Percentiles rank a stretch among this genome's conserved stretches.
Conservation (phyloP, 129 eudicot species). For the Escallonia herrerae region DNA sequence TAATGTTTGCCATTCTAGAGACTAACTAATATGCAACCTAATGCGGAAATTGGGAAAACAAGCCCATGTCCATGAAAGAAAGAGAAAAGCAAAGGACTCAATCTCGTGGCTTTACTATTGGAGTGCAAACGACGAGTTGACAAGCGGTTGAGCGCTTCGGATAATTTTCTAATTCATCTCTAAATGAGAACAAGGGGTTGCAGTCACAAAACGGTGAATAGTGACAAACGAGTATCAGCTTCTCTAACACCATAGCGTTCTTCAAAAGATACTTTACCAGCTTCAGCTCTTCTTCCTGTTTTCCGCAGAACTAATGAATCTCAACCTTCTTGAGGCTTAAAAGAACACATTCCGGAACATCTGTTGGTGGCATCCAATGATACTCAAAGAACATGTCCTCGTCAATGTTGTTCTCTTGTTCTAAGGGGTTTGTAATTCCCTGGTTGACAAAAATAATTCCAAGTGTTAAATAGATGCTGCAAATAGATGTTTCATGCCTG, state of each 20-base stretch:
- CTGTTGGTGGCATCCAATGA: neutral
- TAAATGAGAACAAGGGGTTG: too few species aligned
- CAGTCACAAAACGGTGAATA: too few species aligned
- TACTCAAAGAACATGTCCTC: too few species aligned
- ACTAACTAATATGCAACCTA: neutral
- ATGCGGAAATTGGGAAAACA: neutral
- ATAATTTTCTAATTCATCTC: neutral
- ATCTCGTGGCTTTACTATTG: too few species aligned
- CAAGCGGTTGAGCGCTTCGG: neutral
- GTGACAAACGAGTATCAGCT: constrained; percentile 6
- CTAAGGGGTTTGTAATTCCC: too few species aligned
- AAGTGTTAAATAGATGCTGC: too few species aligned
- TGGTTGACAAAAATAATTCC: too few species aligned
- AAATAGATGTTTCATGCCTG: too few species aligned
- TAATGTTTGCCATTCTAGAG: neutral
- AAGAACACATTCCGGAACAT: neutral
- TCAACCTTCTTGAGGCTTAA: neutral
- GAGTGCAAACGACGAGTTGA: neutral
- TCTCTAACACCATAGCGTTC: constrained; percentile 3
- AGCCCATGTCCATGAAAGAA: neutral
- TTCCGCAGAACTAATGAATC: neutral
- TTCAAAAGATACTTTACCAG: neutral
- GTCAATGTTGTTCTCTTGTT: too few species aligned
- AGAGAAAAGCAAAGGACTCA: neutral
- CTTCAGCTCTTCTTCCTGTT: neutral